Evolutionary conservation across 306 rosid genomes (phyloP), one percentile per base, ranked within the genome.

Genomic region (Fagus sylvatica): DNA sequence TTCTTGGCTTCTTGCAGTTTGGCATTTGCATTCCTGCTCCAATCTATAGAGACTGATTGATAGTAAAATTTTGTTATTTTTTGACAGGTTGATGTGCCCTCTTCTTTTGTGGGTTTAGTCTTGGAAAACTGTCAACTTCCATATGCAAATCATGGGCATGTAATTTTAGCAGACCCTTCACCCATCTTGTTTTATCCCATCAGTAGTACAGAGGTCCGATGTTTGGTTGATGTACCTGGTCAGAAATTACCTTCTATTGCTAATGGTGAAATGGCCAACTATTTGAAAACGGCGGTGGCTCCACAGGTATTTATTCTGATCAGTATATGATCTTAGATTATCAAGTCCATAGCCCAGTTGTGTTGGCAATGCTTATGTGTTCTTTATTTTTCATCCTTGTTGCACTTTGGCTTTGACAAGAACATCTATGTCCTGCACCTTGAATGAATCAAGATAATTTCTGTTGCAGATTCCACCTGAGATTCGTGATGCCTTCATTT

Each of bases 201-300:
- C 57, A 88, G 91, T 67, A 76, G 86, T 79, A 82, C 88, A 1
- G 86, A 88, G 77, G 75, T 80, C 55, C 91, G 91, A 9, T 86
- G 91, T 78, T 82, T 87, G 46, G 89, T 90, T 36, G 89, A 88
- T 77, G 76, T 90, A 43, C 92, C 90, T 5, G 89, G 92, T 68
- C 87, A 81, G 59, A 88, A 78, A 74, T 74, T 85, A 40, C 89
- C 90, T 62, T 72, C 87, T 56, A 53, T 86, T 30, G 68, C 82
- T 34, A 82, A 78, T 78, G 90, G 88, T 12, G 83, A 78, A 78
- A 79, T 90, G 88, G 86, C 91, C 70, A 74, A 72, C 66, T 84
- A 78, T 78, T 83, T 90, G 82, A 84, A 82, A 79, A 79, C 78
- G 33, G 39, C 48, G 40, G 88, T 90, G 61, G 90, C 90, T 77